These are phyloP conservation scores for Spergularia marina DNA, from an alignment of 148 eudicot species.

Conservation along the genomic window DNA sequence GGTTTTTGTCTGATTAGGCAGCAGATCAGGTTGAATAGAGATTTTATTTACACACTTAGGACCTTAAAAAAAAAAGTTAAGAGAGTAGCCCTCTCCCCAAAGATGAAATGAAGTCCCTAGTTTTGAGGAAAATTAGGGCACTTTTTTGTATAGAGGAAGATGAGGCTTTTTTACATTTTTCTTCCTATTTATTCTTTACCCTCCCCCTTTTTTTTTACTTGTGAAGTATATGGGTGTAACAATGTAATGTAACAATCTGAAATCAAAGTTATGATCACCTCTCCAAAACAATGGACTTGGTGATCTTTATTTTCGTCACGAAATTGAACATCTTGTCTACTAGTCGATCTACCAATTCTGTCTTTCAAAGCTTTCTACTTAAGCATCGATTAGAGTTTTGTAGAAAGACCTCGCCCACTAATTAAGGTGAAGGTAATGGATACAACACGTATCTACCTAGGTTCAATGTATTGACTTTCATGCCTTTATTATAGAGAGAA, in stretches of 20 bases:
- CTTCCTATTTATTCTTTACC: constrained; percentile 8
- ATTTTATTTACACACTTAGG: constrained; percentile 11
- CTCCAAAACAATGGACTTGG: background rate
- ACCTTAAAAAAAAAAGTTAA: constrained; percentile 19
- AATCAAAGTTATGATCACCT: background rate
- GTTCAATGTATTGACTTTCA: too few relatives aligned
- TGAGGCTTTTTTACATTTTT: constrained; percentile 59
- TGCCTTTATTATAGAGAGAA: too few relatives aligned
- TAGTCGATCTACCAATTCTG: too few relatives aligned
- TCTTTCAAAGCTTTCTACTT: too few relatives aligned
- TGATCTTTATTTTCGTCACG: background rate
- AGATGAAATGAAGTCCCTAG: constrained; percentile 34
- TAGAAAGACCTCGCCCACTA: too few relatives aligned
- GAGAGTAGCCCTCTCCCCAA: constrained; percentile 72
- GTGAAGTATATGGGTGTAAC: constrained; percentile 34
- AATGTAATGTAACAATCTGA: constrained; percentile 3
- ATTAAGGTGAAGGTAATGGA: too few relatives aligned
- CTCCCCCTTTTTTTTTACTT: background rate
- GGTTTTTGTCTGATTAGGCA: constrained; percentile 30
- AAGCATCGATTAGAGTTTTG: too few relatives aligned
- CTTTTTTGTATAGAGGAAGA: constrained; percentile 71
- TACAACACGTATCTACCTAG: too few relatives aligned
- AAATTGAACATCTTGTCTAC: background rate
- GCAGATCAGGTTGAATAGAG: constrained; percentile 25
- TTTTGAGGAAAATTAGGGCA: constrained; percentile 36